Base-by-base conservation (phyloP, 1,139 yeast species). In the Suhomyces terraborum region DNA sequence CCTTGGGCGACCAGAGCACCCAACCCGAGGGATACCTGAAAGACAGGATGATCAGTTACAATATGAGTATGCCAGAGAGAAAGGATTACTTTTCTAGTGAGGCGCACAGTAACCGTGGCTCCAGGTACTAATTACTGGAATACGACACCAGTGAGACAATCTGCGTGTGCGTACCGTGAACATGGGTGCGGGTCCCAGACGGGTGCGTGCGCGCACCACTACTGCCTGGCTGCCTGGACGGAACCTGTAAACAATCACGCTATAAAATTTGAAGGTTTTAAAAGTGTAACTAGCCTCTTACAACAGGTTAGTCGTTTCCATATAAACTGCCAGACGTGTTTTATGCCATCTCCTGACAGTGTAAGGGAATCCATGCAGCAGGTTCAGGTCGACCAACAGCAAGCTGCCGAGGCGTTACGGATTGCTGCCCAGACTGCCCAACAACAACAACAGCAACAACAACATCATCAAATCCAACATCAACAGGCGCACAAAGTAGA, bases 61-160 rank as follows among this genome's bases (percentile, higher is more conserved):
- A 17, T 17, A 29, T 42, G 24, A 35, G 37, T 23, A 32, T 41
- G 16, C 40, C 42, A 8, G 56, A 52, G 21, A 46, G 42, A 29
- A 46, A 47, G 31, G 57, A 53, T 22, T 53, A 52, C 29, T 52
- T 53, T 34, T 34, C 36, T 32, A 36, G 46, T 23, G 38, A 34
- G 16, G 40, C 30, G 2, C 36, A 27, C 8, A 33, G 36, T 16
- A 23, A 29, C 23, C 28, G 35, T 21, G 25, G 36, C 6, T 13
- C 26, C 8, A n/a, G 35, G 17, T 29, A 35, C 20, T 30, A 24
- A 18, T 32, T n/a, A n/a, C n/a, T n/a, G n/a, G n/a, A n/a, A n/a
- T n/a, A n/a, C n/a, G n/a, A n/a, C n/a, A n/a, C n/a, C n/a, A n/a
- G n/a, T n/a, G n/a, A n/a, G n/a, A n/a, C n/a, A n/a, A n/a, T n/a